A percentile compares a stretch with the other conserved stretches of the same genome.
Conservation (phyloP, 2,329 filamentous ascomycete species). For the Pochonia chlamydosporia region DNA sequence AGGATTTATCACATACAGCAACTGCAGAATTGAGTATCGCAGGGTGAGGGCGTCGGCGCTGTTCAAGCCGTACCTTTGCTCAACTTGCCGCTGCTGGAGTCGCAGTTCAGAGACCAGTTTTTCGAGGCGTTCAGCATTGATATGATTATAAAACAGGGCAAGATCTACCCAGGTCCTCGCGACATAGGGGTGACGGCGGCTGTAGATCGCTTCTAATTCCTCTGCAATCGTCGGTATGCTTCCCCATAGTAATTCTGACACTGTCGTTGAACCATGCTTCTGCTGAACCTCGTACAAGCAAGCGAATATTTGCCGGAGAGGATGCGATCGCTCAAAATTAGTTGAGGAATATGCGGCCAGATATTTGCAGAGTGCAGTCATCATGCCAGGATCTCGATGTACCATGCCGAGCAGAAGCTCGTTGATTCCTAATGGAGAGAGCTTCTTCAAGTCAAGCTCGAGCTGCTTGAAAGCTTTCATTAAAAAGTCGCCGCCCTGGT, state of each 20-base stretch:
- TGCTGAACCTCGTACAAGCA: constrained; percentile 39
- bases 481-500: constrained; percentile 32
- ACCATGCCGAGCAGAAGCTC: constrained; percentile 39
- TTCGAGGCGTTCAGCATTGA: constrained; percentile 28
- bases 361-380: constrained; percentile 41
- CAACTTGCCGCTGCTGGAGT: constrained; percentile 27
- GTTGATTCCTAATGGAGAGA: constrained; percentile 36
- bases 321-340: constrained; percentile 36
- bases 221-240: constrained; percentile 36
- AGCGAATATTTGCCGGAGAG: constrained; percentile 35
- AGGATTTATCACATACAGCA: constrained; percentile 30
- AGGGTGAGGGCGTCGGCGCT: constrained; percentile 30
- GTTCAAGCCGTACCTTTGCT: constrained; percentile 25
- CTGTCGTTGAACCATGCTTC: constrained; percentile 34
- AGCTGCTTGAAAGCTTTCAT: constrained; percentile 38
- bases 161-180: constrained; percentile 36
- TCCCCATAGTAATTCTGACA: constrained; percentile 38
- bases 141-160: constrained; percentile 33
- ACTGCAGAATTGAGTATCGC: constrained; percentile 35
- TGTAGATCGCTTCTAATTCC: constrained; percentile 38
- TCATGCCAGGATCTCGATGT: constrained; percentile 36
- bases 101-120: constrained; percentile 33
- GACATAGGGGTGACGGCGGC: constrained; percentile 36
- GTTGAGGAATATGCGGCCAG: constrained; percentile 37
- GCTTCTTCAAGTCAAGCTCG: constrained; percentile 35